Evolutionary conservation across 164 flowering plant species (phyloP).

Genomic region (Euptelea pleiosperma): DNA sequence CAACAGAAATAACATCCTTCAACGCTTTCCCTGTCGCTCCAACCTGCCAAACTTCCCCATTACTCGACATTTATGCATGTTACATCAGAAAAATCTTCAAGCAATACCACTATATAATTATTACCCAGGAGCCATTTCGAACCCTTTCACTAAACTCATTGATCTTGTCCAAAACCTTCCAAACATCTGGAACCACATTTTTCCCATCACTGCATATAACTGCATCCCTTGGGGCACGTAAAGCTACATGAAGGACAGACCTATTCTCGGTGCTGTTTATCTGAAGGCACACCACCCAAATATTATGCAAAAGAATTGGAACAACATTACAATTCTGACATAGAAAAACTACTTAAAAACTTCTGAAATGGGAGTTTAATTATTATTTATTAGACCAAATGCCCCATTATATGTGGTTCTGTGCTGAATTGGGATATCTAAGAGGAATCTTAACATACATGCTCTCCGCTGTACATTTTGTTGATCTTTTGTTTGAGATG

Average conservation of each 20-base stretch:
- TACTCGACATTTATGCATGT: conserved; percentile 6
- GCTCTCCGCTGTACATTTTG: conserved; percentile 83
- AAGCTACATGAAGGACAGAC: conserved; percentile 95
- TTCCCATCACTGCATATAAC: conserved; percentile 74
- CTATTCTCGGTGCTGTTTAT: conserved; percentile 90
- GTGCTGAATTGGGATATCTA: neutral
- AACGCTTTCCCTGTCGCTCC: conserved; percentile 90
- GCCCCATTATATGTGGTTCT: neutral
- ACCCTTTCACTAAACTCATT: conserved; percentile 71
- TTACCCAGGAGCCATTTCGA: conserved; percentile 94
- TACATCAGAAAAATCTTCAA: conserved; percentile 7
- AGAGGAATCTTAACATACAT: conserved; percentile 41
- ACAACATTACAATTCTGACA: neutral
- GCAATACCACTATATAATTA: neutral
- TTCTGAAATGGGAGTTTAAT: neutral
- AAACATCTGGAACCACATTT: conserved; percentile 93
- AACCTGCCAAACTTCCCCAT: conserved; percentile 39
- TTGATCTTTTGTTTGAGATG: conserved; percentile 67
- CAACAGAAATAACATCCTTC: conserved; percentile 77
- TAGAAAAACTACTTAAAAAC: neutral
- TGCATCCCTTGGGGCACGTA: conserved; percentile 79
- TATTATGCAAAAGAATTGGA: neutral
- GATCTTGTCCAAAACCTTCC: conserved; percentile 94
- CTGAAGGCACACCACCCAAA: conserved; percentile 31
- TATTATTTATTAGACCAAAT: neutral